These are phyloP conservation scores for Brassica rapa DNA, from an alignment of 345 rosid genomes.

Conservation along the genomic window DNA sequence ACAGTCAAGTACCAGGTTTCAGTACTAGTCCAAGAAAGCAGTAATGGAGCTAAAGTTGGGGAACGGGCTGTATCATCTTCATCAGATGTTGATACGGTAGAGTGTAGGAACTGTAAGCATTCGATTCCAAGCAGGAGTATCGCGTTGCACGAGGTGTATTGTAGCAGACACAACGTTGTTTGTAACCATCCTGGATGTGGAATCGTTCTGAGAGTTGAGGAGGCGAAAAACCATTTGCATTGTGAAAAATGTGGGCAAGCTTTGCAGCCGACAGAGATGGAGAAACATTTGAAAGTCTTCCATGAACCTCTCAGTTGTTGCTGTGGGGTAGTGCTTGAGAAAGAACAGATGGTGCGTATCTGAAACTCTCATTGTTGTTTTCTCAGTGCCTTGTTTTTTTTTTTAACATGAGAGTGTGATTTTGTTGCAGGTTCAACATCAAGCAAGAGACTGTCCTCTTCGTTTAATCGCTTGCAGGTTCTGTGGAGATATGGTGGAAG, in stretches of 20 bases:
- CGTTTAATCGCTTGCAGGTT: constrained; percentile 78
- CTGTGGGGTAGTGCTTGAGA: constrained; percentile 80
- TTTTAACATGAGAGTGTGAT: not conserved
- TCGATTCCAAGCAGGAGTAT: constrained; percentile 81
- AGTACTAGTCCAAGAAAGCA: constrained; percentile 55
- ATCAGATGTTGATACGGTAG: constrained; percentile 66
- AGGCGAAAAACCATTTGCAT: constrained; percentile 75
- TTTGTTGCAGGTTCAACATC: constrained; percentile 75
- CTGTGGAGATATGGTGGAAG: constrained; percentile 95
- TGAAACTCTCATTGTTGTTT: not conserved
- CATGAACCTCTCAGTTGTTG: constrained; percentile 85
- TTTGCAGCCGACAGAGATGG: constrained; percentile 77
- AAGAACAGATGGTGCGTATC: constrained; percentile 74
- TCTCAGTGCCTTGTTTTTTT: not conserved
- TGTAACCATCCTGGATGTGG: constrained; percentile 79
- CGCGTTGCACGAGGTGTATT: constrained; percentile 80
- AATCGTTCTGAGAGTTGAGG: constrained; percentile 76
- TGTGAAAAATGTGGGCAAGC: constrained; percentile 88
- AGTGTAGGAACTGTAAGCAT: constrained; percentile 89
- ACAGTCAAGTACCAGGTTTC: constrained; percentile 59
- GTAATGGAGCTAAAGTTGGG: constrained; percentile 47
- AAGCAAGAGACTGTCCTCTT: constrained; percentile 65
- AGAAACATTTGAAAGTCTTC: constrained; percentile 86
- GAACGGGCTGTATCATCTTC: constrained; percentile 60
- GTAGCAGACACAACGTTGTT: constrained; percentile 76